Percentiles rank a stretch among this genome's conserved stretches.
phyloP scores from a whole-genome alignment of 306 rosid species.

The Casuarina glauca region DNA sequence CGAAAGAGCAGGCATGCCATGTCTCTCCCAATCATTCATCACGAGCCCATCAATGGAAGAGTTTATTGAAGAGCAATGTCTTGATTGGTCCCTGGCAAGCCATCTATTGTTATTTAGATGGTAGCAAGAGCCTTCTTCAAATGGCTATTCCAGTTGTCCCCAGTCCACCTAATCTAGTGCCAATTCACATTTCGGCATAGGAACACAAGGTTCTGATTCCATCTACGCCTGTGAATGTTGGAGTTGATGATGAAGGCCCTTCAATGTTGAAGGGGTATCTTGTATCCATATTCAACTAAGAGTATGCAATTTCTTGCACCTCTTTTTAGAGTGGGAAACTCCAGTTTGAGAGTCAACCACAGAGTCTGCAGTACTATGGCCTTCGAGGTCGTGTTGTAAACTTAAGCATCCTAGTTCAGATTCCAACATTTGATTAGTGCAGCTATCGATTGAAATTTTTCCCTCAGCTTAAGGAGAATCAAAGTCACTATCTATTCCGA shows the following conservation, averaged over 20 bases:
- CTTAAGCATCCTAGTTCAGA: slow-evolving; percentile 57
- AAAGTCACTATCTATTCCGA: slow-evolving; percentile 41
- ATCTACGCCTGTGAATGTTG: slow-evolving; percentile 47
- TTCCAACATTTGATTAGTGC: slow-evolving; percentile 55
- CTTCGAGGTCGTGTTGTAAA: slow-evolving; percentile 56
- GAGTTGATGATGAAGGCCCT: slow-evolving; percentile 62
- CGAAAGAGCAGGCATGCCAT: slow-evolving; percentile 65
- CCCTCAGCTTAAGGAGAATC: slow-evolving; percentile 57
- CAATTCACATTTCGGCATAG: slow-evolving; percentile 55
- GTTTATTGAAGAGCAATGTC: slow-evolving; percentile 63
- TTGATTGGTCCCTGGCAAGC: slow-evolving; percentile 66
- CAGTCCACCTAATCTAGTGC: slow-evolving; percentile 54
- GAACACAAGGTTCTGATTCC: slow-evolving; percentile 55
- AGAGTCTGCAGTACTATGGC: slow-evolving; percentile 42
- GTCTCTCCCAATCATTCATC: slow-evolving; percentile 83
- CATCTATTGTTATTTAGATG: slow-evolving; percentile 63
- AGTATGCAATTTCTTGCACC: slow-evolving; percentile 50
- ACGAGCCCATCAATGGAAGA: slow-evolving; percentile 60
- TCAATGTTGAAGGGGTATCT: slow-evolving; percentile 58
- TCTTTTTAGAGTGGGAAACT: slow-evolving; percentile 53
- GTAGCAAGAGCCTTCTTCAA: slow-evolving; percentile 78
- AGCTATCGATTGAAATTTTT: slow-evolving; percentile 44
- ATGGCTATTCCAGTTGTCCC: slow-evolving; percentile 65
- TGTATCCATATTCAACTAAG: slow-evolving; percentile 57
- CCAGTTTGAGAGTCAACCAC: slow-evolving; percentile 53